Percentiles rank a stretch among this genome's conserved stretches.
These are phyloP conservation scores for Dioszegia aurantiaca DNA, from an alignment of 768 basidiomycete species.

Conservation along the genomic window DNA sequence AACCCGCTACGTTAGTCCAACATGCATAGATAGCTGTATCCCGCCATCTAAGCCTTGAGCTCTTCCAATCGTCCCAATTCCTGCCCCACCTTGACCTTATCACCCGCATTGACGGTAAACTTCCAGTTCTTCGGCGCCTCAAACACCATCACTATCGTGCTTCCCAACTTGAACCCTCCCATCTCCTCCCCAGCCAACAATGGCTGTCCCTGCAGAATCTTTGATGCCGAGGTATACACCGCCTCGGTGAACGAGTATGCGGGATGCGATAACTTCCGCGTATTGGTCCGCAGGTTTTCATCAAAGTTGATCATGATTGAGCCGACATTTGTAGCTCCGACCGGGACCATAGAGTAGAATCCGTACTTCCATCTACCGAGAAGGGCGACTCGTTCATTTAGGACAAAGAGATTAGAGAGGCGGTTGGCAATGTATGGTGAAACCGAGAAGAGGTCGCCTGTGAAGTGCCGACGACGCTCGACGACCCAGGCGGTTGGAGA, in stretches of 20 bases:
- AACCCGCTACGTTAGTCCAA: no score
- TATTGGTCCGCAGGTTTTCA: slow-evolving; percentile 83
- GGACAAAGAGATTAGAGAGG: slow-evolving; percentile 84
- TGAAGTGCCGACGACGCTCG: slow-evolving; percentile 89
- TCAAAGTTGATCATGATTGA: slow-evolving; percentile 96
- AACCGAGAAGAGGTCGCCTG: slow-evolving; percentile 94
- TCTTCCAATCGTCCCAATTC: slow-evolving; percentile 59
- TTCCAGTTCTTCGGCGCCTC: slow-evolving; percentile 84
- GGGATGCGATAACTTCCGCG: slow-evolving; percentile 62
- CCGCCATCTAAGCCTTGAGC: no score
- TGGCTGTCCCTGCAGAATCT: slow-evolving; percentile 82
- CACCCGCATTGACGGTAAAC: slow-evolving; percentile 71
- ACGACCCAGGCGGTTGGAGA: slow-evolving; percentile 95
- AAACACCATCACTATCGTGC: slow-evolving; percentile 93
- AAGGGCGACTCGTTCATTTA: slow-evolving; percentile 95
- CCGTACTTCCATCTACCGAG: slow-evolving; percentile 92
- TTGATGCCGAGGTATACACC: slow-evolving; percentile 78
- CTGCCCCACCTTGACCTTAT: slow-evolving; percentile 85
- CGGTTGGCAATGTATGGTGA: slow-evolving; percentile 93
- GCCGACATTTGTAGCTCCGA: slow-evolving; percentile 97
- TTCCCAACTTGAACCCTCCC: slow-evolving; percentile 94
- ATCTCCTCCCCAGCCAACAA: slow-evolving; percentile 85
- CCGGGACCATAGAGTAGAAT: slow-evolving; percentile 95
- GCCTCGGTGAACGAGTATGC: slow-evolving; percentile 89
- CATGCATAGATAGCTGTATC: no score